phyloP scores from a whole-genome alignment of 2,329 filamentous ascomycete species.

The Cordyceps javanica region DNA sequence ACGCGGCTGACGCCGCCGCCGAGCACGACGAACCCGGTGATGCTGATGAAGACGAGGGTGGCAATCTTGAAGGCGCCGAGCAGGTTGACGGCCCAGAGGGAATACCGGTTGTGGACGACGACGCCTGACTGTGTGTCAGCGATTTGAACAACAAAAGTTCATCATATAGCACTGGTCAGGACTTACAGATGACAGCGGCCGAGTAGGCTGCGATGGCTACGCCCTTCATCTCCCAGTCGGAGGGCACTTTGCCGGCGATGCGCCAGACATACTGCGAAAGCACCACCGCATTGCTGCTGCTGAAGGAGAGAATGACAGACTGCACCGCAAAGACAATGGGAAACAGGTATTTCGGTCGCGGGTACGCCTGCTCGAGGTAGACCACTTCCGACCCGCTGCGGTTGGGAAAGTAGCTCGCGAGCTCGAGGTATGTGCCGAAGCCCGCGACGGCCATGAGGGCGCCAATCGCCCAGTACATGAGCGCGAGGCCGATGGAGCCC shows the following conservation, averaged over 20 bases:
- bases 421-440: conserved; percentile 57
- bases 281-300: conserved; percentile 60
- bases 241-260: conserved; percentile 43
- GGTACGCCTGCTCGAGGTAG: conserved; percentile 63
- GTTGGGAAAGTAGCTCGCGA: conserved; percentile 59
- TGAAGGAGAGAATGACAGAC: conserved; percentile 58
- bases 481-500: conserved; percentile 54
- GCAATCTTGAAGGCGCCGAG: conserved; percentile 55
- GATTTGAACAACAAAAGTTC: too few relatives aligned
- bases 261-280: conserved; percentile 57
- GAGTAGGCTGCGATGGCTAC: conserved; percentile 60
- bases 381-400: conserved; percentile 61
- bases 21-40: conserved; percentile 57
- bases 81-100: conserved; percentile 47
- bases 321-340: conserved; percentile 60
- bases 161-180: not conserved
- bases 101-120: conserved; percentile 50
- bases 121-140: too few relatives aligned
- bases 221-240: conserved; percentile 60
- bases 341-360: conserved; percentile 57
- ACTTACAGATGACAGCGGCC: conserved; percentile 47
- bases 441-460: conserved; percentile 50
- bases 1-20: conserved; percentile 28
- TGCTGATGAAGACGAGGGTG: conserved; percentile 56
- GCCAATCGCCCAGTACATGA: conserved; percentile 61